Evolutionary conservation across 306 rosid genomes (phyloP), one percentile per base, ranked within the genome.

Genomic region (Canavalia gladiata): DNA sequence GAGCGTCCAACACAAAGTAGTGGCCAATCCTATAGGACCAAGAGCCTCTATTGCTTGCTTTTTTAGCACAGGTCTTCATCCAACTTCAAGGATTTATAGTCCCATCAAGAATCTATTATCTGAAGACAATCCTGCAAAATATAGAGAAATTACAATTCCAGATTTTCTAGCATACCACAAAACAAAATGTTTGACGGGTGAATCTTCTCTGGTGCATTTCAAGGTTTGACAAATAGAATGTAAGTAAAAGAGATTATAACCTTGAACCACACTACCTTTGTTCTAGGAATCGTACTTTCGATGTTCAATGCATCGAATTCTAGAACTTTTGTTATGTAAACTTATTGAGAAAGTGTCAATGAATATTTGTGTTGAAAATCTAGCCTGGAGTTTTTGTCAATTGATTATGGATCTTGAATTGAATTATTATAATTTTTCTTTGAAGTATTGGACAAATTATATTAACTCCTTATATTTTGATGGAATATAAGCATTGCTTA

Each of bases 41-140:
- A 86, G 91, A 72, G 77, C 81, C 6, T 88, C 86, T 9, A 37
- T 81, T 43, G 88, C 87, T 8, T 33, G 81, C 74, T 88, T 90
- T 41, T 88, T 90, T 28, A n/a, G 73, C 67, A 41, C 83, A 1
- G 43, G 55, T 47, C 1, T 3, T 43, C 25, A 8, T 67, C 31
- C 74, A 1, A 49, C 59, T 5, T 2, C 75, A 11, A 81, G 74
- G 63, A 12, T 31, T 5, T 87, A 68, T 62, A 85, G 88, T 54
- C 92, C 88, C 52, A 66, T 89, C 30, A 85, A 83, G 56, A 84
- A 87, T 51, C 72, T 87, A 13, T 42, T 85, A 12, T 87, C 87
- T 7, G 78, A 87, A 68, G 82, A 60, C 2, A 81, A 81, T 51
- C 82, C 84, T 50, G 85, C 85, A 4, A 85, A 55, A 63, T 87